Base-by-base conservation (phyloP, 2,329 filamentous ascomycete species). In the Diaporthe eres region DNA sequence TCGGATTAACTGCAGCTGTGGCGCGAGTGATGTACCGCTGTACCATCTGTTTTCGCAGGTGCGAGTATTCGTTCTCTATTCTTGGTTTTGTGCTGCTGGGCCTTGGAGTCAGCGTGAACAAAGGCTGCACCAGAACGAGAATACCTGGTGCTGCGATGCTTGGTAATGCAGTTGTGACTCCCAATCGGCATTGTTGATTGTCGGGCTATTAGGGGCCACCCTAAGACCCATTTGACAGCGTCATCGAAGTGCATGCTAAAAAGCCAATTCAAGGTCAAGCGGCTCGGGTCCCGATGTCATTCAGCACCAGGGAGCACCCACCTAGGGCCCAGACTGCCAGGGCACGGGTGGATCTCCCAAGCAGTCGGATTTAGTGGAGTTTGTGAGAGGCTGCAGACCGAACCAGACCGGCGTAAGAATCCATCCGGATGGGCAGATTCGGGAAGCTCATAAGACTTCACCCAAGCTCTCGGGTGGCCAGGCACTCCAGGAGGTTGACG, bases 211-310 rank as follows among this genome's bases (percentile, higher is more conserved):
- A 19, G 8, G 12, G 49, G 37, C 47, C 55, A 7, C 53, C 53
- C 53, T 3, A 22, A n/a, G 53, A 17, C 53, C 49, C 22, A 28
- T 39, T 70, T 55, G 49, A 70, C 65, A 70, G 49, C 65, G 65
- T 70, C 65, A 70, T 70, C 13, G 49, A 70, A 70, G n/a, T 55
- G 47, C 34, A 42, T 10, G 6, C n/a, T 15, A 42, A 25, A 55
- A 55, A 42, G 49, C 37, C 65, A 70, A 70, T 55, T 70, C 34
- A 22, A n/a, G 34, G 13, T 19, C 42, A 8, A 65, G 60, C 60
- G n/a, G 31, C 65, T n/a, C 47, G 49, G 34, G 22, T 28, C 65
- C 15, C 22, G 3, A 12, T 13, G 22, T 34, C 37, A 61, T 15
- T 22, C n/a, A 31, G 39, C 65, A 37, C 34, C 31, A 31, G 17